These are phyloP conservation scores for Parachaetomium inaequale DNA, from an alignment of 495 filamentous ascomycete species.

Conservation along the genomic window DNA sequence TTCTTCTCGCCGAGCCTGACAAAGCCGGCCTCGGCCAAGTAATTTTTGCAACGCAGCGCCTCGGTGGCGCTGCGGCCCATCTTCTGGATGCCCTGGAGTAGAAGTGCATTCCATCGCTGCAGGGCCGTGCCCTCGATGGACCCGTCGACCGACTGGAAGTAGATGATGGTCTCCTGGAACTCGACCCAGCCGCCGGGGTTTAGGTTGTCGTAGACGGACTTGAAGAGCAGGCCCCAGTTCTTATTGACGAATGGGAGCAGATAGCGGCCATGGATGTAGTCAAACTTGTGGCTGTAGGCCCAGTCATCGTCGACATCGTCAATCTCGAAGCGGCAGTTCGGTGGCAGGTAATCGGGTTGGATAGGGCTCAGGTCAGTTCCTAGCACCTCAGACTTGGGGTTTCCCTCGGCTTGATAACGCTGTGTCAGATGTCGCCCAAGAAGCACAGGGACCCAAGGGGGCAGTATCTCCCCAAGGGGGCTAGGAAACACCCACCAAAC, in stretches of 20 bases:
- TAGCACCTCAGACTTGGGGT: constrained; percentile 29
- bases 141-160: constrained; percentile 32
- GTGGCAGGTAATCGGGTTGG: constrained; percentile 43
- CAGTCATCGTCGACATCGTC: constrained; percentile 52
- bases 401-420: constrained; percentile 19
- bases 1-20: constrained; percentile 41
- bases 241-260: constrained; percentile 12
- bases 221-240: constrained; percentile 38
- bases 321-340: constrained; percentile 48
- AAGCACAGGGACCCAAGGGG: not conserved
- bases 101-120: constrained; percentile 32
- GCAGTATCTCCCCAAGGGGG: not conserved
- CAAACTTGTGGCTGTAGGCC: constrained; percentile 43
- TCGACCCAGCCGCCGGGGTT: constrained; percentile 52
- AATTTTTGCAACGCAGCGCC: constrained; percentile 25
- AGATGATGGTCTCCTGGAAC: constrained; percentile 42
- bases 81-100: constrained; percentile 26
- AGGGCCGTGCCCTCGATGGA: constrained; percentile 29
- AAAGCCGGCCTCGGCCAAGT: constrained; percentile 42
- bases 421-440: not conserved
- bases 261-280: constrained; percentile 45
- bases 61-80: constrained; percentile 25
- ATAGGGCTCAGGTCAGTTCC: constrained; percentile 49
- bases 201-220: constrained; percentile 41
- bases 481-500: constrained; percentile 27